These are phyloP conservation scores for Cryptococcus sp. DNA, from an alignment of 1,284 basidiomycete genomes.

Conservation along the genomic window DNA sequence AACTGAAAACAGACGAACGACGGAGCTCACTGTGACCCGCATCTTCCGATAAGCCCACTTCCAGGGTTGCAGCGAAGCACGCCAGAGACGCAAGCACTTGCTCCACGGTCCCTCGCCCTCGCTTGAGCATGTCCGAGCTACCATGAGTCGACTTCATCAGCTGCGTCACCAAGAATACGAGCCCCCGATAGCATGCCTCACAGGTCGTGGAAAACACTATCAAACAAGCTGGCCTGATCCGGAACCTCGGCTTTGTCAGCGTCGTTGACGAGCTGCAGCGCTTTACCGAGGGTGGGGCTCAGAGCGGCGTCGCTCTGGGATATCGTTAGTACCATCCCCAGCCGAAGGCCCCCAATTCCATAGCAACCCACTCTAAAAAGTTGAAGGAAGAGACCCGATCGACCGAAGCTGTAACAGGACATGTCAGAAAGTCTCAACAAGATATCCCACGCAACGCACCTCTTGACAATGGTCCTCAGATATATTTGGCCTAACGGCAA, in stretches of 20 bases:
- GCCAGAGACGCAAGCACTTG: slow-evolving; percentile 27
- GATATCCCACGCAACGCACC: slow-evolving; percentile 3
- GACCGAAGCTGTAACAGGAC: slow-evolving; percentile 18
- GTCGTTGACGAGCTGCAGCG: slow-evolving; percentile 17
- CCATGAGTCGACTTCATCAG: not conserved
- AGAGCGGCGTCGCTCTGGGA: slow-evolving; percentile 11
- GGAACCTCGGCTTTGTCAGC: slow-evolving; percentile 4
- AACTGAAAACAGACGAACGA: not conserved
- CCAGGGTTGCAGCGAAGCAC: slow-evolving; percentile 14
- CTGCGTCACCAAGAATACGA: not conserved
- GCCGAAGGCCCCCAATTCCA: not conserved
- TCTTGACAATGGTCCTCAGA: slow-evolving; percentile 19
- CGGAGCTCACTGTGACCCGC: slow-evolving; percentile 24
- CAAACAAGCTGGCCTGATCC: slow-evolving; percentile 14
- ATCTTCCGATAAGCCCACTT: slow-evolving; percentile 23
- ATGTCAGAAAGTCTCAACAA: not conserved
- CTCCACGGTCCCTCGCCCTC: slow-evolving; percentile 21
- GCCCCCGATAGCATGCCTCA: slow-evolving; percentile 1
- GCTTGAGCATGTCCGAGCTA: slow-evolving; percentile 31
- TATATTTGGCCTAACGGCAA: slow-evolving; percentile 12
- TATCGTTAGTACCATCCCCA: too few relatives aligned
- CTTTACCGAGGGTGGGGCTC: slow-evolving; percentile 9
- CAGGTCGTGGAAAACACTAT: slow-evolving; percentile 21
- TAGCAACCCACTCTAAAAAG: slow-evolving; percentile 22
- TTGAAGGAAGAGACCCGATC: slow-evolving; percentile 34